Base-by-base conservation (phyloP, 2,329 filamentous ascomycete genomes). In the Colletotrichum sp. region DNA sequence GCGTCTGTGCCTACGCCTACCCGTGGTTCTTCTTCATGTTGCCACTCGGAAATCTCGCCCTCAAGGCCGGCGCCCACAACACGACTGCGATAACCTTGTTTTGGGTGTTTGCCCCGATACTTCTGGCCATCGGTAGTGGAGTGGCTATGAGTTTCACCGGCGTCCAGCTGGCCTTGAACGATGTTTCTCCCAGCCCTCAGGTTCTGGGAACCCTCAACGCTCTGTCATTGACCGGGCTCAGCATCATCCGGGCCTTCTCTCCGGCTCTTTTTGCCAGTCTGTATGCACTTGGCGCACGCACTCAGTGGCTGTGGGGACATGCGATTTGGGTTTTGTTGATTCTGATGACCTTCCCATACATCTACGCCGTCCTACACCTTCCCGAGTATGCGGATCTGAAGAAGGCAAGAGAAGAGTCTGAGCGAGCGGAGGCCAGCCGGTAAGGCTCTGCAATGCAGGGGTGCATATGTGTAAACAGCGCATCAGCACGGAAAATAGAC, bases 121-220 rank as follows among this genome's bases (percentile, higher is more conserved):
- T 84, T 12, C 82, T 93, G 13, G 85, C 86, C 0, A n/a, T 94
- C 0, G 93, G 92, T 0, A 89, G 89, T 15, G 92, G 92, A 2
- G 90, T 95, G 0, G 89, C 88, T 65, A 95, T 95, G 93, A 87
- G 89, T 3, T 94, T 94, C 81, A 96, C 93, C 1, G 92, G 88
- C 3, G 89, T 93, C 1, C 94, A 96, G 86, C 91, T 96, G 11
- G 92, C 92, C 1, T 81, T 96, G 36, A 96, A 96, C 82, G 94
- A 96, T 74, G 90, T 94, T 3, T 89, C 92, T 0, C 95, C 95
- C 0, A 91, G 88, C 12, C 89, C 91, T 2, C 86, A 88, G 57
- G 90, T 92, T 0, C 86, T 96, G 12, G 94, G 93, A 0, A 95
- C 92, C 0, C 85, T 97, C 32, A 96, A 96, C 79, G 73, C 73